Conservation (phyloP, 2,329 filamentous ascomycete genomes). For the Pseudomassariella vexata region DNA sequence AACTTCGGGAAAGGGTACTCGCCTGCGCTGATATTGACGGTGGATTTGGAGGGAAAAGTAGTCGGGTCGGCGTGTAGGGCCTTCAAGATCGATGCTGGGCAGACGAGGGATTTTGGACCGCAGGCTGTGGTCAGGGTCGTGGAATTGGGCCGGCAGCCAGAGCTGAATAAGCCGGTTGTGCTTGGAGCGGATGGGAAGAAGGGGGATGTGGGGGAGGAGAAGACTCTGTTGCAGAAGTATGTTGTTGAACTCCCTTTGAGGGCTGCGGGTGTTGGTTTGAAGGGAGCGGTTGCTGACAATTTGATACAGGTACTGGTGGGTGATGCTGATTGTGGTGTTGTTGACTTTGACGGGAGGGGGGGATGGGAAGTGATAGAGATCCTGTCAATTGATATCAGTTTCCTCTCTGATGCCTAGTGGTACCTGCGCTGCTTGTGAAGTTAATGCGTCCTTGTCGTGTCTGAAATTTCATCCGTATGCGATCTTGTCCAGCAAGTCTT, state of each 20-base stretch:
- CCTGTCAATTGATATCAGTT: not conserved
- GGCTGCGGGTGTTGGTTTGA: not conserved
- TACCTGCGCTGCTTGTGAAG: no score
- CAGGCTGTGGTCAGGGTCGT: conserved; percentile 46
- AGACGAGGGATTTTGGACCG: conserved; percentile 60
- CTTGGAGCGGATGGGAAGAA: conserved; percentile 55
- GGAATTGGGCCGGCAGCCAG: conserved; percentile 46
- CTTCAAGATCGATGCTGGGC: conserved; percentile 56
- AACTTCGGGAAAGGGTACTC: conserved; percentile 59
- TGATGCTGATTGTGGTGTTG: conserved; percentile 47
- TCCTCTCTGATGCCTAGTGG: no score
- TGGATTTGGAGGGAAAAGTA: conserved; percentile 37
- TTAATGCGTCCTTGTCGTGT: no score
- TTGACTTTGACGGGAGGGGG: conserved; percentile 47
- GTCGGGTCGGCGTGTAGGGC: conserved; percentile 49
- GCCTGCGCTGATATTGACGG: conserved; percentile 48
- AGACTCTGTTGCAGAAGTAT: conserved; percentile 63
- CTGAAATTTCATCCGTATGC: no score
- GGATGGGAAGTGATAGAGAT: conserved; percentile 37
- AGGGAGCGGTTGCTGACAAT: conserved; percentile 25
- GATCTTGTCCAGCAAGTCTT: no score
- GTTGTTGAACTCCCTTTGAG: conserved; percentile 17
- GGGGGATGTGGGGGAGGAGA: conserved; percentile 50
- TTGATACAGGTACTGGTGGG: conserved; percentile 61
- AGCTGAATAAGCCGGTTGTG: conserved; percentile 59